phyloP scores from a whole-genome alignment of 805 yeast species.

The Citeromyces nyonsensis region DNA sequence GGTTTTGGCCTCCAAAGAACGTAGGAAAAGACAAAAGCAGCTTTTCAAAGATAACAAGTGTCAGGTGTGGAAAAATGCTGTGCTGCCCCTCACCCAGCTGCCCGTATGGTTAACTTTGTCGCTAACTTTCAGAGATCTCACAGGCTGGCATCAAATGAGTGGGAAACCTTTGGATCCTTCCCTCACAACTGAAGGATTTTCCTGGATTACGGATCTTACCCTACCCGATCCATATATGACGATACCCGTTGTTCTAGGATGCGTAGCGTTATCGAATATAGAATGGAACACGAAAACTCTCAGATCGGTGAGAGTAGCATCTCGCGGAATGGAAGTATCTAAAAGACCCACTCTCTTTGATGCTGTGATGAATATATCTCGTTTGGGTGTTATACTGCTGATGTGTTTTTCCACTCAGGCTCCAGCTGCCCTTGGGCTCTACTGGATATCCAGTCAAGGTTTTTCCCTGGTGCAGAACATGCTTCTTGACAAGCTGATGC shows the following conservation, averaged over 20 bases:
- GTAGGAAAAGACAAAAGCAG: constrained; percentile 54
- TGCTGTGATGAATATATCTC: constrained; percentile 51
- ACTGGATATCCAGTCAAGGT: constrained; percentile 80
- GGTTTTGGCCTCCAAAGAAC: constrained; percentile 62
- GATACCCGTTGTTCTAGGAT: constrained; percentile 61
- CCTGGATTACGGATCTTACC: constrained; percentile 48
- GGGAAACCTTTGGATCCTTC: constrained; percentile 32
- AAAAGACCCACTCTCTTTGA: constrained; percentile 44
- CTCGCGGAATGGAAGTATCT: constrained; percentile 21
- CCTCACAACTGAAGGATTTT: constrained; percentile 34
- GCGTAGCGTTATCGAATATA: constrained; percentile 56
- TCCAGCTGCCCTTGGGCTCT: constrained; percentile 67
- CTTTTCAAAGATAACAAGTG: constrained; percentile 55
- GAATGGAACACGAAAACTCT: constrained; percentile 72
- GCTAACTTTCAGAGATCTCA: constrained; percentile 54
- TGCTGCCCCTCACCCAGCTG: constrained; percentile 68
- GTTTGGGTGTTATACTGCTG: constrained; percentile 64
- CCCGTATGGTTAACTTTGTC: constrained; percentile 82
- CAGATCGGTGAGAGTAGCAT: constrained; percentile 26
- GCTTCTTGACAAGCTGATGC: constrained; percentile 48
- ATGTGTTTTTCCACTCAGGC: constrained; percentile 82
- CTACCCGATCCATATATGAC: constrained; percentile 43
- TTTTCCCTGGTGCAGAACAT: constrained; percentile 69
- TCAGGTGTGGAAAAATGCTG: constrained; percentile 66
- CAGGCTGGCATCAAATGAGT: constrained; percentile 37